Conservation (phyloP, 2,329 filamentous ascomycete genomes). For the Trichophyton simii region DNA sequence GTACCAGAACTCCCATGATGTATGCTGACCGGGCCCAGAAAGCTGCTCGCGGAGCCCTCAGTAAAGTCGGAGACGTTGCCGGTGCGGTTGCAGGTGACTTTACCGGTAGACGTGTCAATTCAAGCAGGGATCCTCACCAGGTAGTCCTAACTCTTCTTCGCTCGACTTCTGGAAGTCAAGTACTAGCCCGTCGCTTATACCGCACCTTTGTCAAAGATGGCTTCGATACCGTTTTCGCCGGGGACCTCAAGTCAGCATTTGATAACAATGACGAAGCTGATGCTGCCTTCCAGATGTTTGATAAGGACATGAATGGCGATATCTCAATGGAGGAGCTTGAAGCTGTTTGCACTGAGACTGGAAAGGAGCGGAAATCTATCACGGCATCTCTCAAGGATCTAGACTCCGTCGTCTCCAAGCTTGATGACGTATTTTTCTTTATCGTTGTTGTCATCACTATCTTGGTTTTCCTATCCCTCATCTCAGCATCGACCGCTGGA, state of each 20-base stretch:
- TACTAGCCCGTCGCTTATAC: slow-evolving; percentile 76
- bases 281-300: slow-evolving; percentile 81
- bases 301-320: slow-evolving; percentile 92
- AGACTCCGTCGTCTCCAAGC: slow-evolving; percentile 81
- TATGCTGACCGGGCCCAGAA: slow-evolving; percentile 57
- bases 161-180: slow-evolving; percentile 61
- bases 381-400: slow-evolving; percentile 89
- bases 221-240: slow-evolving; percentile 61
- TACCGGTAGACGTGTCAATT: slow-evolving; percentile 57
- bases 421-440: slow-evolving; percentile 80
- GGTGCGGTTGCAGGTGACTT: slow-evolving; percentile 83
- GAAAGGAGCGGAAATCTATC: slow-evolving; percentile 87
- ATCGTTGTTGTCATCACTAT: slow-evolving; percentile 69
- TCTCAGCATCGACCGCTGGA: slow-evolving; percentile 80
- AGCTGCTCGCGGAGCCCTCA: slow-evolving; percentile 62
- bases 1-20: slow-evolving; percentile 60
- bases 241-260: slow-evolving; percentile 69
- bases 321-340: slow-evolving; percentile 93
- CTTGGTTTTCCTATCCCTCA: slow-evolving; percentile 76
- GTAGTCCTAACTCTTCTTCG: slow-evolving; percentile 68
- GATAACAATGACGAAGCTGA: slow-evolving; percentile 74
- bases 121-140: slow-evolving; percentile 67
- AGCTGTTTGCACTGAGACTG: slow-evolving; percentile 84
- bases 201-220: slow-evolving; percentile 68
- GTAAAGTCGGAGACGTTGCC: slow-evolving; percentile 72